These are phyloP conservation scores for Suillus weaverae DNA, from an alignment of 768 basidiomycete species.

Conservation along the genomic window DNA sequence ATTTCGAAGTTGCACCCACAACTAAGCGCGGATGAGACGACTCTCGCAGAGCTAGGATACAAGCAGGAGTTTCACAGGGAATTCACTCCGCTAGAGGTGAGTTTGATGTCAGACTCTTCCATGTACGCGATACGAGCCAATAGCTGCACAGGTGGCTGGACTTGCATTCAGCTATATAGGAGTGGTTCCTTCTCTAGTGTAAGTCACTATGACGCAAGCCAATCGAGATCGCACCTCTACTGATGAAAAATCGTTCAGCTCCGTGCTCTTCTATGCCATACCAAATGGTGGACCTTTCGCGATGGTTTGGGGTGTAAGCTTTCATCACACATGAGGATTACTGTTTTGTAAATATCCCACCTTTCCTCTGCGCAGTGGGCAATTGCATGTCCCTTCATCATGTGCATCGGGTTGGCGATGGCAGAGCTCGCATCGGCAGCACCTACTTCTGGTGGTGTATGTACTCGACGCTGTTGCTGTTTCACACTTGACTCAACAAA, in stretches of 20 bases:
- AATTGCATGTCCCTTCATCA: background rate
- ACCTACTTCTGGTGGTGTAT: background rate
- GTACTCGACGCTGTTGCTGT: background rate
- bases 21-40: background rate
- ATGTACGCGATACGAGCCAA: background rate
- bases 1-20: background rate
- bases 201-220: background rate
- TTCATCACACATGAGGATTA: background rate
- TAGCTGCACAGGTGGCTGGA: background rate
- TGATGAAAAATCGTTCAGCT: background rate
- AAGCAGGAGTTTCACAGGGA: background rate
- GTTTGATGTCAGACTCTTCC: background rate
- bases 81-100: background rate
- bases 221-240: background rate
- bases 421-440: background rate
- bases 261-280: background rate
- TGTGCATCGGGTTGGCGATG: background rate
- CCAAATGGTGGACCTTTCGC: background rate
- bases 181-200: background rate
- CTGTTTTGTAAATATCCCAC: background rate
- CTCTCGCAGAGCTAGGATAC: background rate
- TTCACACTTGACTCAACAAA: background rate
- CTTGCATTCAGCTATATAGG: background rate
- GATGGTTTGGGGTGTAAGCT: background rate
- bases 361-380: background rate